Evolutionary conservation across 75 land plant genomes (phyloP), one percentile per base, ranked within the genome.

Genomic region (Azolla pinnata): DNA sequence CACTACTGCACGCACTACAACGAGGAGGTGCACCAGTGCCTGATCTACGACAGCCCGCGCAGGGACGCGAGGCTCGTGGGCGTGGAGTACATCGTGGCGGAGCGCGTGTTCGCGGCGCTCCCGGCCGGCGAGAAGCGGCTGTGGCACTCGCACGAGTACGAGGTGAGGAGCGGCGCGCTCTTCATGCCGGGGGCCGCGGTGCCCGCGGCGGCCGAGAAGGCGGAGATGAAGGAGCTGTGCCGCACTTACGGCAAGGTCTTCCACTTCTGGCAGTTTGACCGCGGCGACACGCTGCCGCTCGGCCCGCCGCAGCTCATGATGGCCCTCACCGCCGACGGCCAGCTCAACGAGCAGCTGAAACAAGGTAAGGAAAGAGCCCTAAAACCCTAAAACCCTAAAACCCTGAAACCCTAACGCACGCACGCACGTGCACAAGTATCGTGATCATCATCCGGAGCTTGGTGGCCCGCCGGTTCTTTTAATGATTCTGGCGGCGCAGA

Each of bases 111-210:
- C 69, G 14, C 65, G 59, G 47, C 80, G 0, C 67, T 91, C 51
- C 88, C 93, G 21, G 97, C 84, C 38, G 71, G 54, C 28, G 97
- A 91, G 83, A 91, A 91, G 71, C 77, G 67, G 62, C 68, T 91
- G 51, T 91, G 93, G 93, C 97, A 91, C 68, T 79, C 97, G 1
- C 97, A 91, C 60, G 88, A 81, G 75, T 91, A 79, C 62, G 93
- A 91, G 71, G 97, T 91, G 46, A 87, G 84, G 74, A 70, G 97
- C 57, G 96, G 97, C 24, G 55, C 80, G 19, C 74, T 91, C 16
- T 87, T 87, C 79, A 30, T 87, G 70, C 93, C 97, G 0, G 74
- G 78, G 1, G n/a, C n/a, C n/a, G n/a, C n/a, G n/a, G 57, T 91
- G 5, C 97, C 93, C 0, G 78, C 74, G 1, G 55, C 73, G 21